Conservation (phyloP, 139 green algal genomes). For the Penium margaritaceum region DNA sequence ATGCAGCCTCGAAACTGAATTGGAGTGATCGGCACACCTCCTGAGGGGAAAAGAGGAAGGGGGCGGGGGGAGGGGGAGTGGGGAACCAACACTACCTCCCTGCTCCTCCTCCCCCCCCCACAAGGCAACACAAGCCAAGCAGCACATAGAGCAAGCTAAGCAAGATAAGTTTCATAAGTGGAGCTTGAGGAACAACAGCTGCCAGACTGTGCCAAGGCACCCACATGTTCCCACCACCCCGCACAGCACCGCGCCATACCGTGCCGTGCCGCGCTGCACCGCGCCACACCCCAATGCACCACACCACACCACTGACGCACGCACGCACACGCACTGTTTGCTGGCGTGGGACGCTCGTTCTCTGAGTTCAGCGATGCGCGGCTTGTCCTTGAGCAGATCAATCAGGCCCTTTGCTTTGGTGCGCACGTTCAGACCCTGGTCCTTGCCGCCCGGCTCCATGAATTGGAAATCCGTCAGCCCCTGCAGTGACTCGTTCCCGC, state of each 20-base stretch:
- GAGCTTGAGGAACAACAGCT: neutral
- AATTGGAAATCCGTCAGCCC: constrained; percentile 62
- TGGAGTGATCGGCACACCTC: no score
- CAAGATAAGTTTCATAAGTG: no score
- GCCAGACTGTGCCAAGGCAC: neutral
- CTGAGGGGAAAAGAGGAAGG: no score
- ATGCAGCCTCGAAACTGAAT: no score
- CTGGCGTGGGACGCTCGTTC: constrained; percentile 36
- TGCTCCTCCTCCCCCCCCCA: no score
- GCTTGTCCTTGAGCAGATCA: constrained; percentile 36
- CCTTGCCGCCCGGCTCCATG: constrained; percentile 51
- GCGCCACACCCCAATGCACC: neutral
- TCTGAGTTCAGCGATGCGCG: constrained; percentile 29
- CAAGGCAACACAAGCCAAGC: no score
- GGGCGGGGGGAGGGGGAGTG: no score
- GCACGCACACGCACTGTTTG: constrained; percentile 31
- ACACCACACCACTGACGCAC: neutral
- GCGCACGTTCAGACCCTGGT: constrained; percentile 78
- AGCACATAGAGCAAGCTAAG: no score
- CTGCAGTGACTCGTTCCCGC: no score
- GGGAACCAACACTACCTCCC: no score
- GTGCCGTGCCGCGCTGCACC: neutral
- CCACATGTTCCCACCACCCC: neutral
- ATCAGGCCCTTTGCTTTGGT: constrained; percentile 51
- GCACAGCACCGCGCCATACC: neutral